Conservation (phyloP, 768 basidiomycete genomes). For the Pleurotus citrinopileatus region DNA sequence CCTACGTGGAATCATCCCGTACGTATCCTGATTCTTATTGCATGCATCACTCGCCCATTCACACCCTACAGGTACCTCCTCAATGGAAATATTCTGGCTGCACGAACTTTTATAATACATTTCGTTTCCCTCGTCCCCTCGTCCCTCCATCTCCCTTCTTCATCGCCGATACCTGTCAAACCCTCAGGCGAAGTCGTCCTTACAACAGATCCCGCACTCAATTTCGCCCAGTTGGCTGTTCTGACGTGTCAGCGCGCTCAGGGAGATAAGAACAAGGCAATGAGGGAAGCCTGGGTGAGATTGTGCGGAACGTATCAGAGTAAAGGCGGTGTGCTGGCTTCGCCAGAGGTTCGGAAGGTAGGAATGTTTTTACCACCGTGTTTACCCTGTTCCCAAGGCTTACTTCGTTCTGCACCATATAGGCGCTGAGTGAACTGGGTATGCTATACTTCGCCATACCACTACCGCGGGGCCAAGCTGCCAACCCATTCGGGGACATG, state of each 20-base stretch:
- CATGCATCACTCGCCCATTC: background rate
- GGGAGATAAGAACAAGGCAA: conserved; percentile 72
- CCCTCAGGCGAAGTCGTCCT: conserved; percentile 60
- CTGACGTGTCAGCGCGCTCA: conserved; percentile 85
- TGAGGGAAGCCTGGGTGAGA: conserved; percentile 81
- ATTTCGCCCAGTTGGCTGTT: conserved; percentile 89
- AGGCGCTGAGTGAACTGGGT: conserved; percentile 71
- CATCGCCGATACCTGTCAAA: conserved; percentile 47
- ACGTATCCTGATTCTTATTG: conserved; percentile 26
- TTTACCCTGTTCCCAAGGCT: background rate
- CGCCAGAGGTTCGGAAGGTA: conserved; percentile 65
- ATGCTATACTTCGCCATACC: conserved; percentile 86
- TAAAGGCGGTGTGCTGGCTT: conserved; percentile 57
- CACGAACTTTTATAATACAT: conserved; percentile 86
- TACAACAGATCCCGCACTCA: conserved; percentile 74
- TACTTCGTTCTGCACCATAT: conserved; percentile 9
- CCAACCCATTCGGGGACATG: conserved; percentile 86
- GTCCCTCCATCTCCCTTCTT: conserved; percentile 41
- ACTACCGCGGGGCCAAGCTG: conserved; percentile 64
- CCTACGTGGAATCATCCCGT: conserved; percentile 85
- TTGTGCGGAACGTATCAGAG: conserved; percentile 84
- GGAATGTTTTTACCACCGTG: conserved; percentile 12
- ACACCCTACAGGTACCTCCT: conserved; percentile 57
- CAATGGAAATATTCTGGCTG: conserved; percentile 89
- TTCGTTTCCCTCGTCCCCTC: conserved; percentile 65